phyloP scores from a whole-genome alignment of 2,329 filamentous ascomycete genomes.

The Fusarium vanettenii region DNA sequence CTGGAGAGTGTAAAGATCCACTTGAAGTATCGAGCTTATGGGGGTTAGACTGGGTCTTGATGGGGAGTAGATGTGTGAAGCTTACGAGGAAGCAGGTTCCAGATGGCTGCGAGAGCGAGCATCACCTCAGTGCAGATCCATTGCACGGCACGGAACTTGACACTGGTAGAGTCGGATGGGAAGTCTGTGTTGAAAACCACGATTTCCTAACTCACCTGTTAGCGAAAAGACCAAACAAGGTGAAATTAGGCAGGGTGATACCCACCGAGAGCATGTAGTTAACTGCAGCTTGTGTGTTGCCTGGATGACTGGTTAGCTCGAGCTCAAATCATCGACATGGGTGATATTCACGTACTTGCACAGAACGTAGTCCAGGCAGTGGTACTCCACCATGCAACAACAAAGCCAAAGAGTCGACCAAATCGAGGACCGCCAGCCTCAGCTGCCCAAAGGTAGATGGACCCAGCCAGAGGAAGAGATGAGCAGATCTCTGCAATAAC shows the following conservation, averaged over 20 bases:
- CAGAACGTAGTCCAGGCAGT: constrained; percentile 71
- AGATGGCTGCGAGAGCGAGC: constrained; percentile 60
- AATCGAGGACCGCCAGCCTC: constrained; percentile 66
- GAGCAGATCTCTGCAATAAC: constrained; percentile 71
- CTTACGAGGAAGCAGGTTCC: constrained; percentile 64
- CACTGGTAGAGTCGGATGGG: constrained; percentile 60
- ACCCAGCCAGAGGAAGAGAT: constrained; percentile 67
- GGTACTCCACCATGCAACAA: constrained; percentile 74
- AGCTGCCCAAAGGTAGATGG: constrained; percentile 72
- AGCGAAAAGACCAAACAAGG: neutral
- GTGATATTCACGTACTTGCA: constrained; percentile 52
- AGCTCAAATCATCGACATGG: neutral
- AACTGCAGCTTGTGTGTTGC: constrained; percentile 61
- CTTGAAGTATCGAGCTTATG: constrained; percentile 56
- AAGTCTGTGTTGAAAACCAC: constrained; percentile 68
- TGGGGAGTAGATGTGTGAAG: too few species aligned
- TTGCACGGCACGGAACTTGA: constrained; percentile 70
- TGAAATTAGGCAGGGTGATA: neutral
- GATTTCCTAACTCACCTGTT: constrained; percentile 57
- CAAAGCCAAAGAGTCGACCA: constrained; percentile 67
- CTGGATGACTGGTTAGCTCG: constrained; percentile 29
- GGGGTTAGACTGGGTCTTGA: too few species aligned
- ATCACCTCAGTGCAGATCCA: constrained; percentile 68
- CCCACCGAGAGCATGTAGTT: constrained; percentile 65
- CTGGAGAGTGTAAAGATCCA: constrained; percentile 64